Base-by-base conservation (phyloP, 768 basidiomycete species). In the Heimioporus sp. region DNA sequence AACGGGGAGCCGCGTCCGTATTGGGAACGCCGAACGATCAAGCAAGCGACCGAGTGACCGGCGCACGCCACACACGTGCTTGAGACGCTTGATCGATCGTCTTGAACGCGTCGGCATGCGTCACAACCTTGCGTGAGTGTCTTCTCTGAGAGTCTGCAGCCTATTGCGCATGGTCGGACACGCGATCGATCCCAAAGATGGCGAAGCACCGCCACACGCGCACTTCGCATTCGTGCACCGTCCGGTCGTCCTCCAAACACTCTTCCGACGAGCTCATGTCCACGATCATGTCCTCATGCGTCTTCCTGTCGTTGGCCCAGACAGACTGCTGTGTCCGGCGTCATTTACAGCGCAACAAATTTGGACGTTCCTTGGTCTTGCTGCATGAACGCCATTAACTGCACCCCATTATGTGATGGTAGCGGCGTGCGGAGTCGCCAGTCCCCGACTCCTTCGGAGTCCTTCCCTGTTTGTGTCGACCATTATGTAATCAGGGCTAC, bases 41-140 rank as follows among this genome's bases (percentile, higher is more conserved):
- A n/a, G n/a, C n/a, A n/a, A n/a, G n/a, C n/a, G n/a, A n/a, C n/a
- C n/a, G n/a, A n/a, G n/a, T n/a, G n/a, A n/a, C n/a, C n/a, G n/a
- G n/a, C n/a, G n/a, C n/a, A n/a, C n/a, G n/a, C n/a, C n/a, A n/a
- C n/a, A n/a, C n/a, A n/a, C n/a, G n/a, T 81, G 75, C 65, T 84
- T 87, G 55, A 92, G 71, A 24, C 24, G 24, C 24, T 10, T 62
- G 71, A 11, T 85, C 81, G 11, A 90, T 77, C 12, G 73, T 55
- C 70, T 91, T 91, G 76, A 94, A 87, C 0, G 87, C 79, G 19
- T 92, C 91, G 0, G 92, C 92, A 65, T 95, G 92, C 1, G 88
- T 75, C 31, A 94, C 72, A n/a, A 94, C 80, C 63, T 92, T 91
- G 46, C 83, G 78, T 5, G 85, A 79, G 59, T 93, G 93, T 49